These are phyloP conservation scores for Debaryomyces tyrocola DNA, from an alignment of 805 yeast genomes.

Conservation along the genomic window DNA sequence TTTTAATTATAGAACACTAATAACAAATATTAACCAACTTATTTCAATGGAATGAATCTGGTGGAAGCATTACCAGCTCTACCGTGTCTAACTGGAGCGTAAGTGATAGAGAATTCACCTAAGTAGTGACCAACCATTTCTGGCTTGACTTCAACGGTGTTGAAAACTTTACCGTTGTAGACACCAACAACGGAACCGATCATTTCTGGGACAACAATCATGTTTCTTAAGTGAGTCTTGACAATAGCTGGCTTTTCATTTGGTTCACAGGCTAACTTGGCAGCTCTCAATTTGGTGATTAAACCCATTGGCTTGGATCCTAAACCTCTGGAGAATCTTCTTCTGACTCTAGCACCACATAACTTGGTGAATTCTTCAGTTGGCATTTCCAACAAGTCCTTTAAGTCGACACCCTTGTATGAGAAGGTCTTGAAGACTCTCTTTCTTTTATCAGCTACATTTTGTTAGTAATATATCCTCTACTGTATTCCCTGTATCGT, in stretches of 20 bases:
- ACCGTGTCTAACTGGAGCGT: conserved; percentile 99
- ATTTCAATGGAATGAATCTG: conserved; percentile 71
- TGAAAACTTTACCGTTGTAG: conserved; percentile 99
- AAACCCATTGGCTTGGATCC: conserved; percentile 93
- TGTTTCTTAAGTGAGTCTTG: conserved; percentile 99
- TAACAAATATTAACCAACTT: conserved; percentile 20
- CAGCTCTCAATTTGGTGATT: conserved; percentile 96
- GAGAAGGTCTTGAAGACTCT: conserved; percentile 95
- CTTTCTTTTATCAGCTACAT: conserved; percentile 68
- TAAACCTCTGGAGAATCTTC: conserved; percentile 98
- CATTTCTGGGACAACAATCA: conserved; percentile 99
- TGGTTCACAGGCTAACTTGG: conserved; percentile 84
- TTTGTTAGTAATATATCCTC: conserved; percentile 16
- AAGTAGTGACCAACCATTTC: conserved; percentile 99
- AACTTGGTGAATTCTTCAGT: conserved; percentile 96
- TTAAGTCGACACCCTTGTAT: conserved; percentile 98
- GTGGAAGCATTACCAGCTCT: conserved; percentile 86
- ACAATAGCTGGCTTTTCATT: conserved; percentile 97
- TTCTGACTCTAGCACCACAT: conserved; percentile 98
- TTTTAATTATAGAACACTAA: conserved; percentile 11
- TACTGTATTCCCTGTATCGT: neutral
- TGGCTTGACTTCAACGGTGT: conserved; percentile 97
- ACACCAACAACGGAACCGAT: conserved; percentile 98
- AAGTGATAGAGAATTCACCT: conserved; percentile 99
- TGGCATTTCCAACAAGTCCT: conserved; percentile 87